Percentiles rank a stretch among this genome's conserved stretches.
Conservation (phyloP, 768 basidiomycete species). For the Brasilioporus rufonigricans region DNA sequence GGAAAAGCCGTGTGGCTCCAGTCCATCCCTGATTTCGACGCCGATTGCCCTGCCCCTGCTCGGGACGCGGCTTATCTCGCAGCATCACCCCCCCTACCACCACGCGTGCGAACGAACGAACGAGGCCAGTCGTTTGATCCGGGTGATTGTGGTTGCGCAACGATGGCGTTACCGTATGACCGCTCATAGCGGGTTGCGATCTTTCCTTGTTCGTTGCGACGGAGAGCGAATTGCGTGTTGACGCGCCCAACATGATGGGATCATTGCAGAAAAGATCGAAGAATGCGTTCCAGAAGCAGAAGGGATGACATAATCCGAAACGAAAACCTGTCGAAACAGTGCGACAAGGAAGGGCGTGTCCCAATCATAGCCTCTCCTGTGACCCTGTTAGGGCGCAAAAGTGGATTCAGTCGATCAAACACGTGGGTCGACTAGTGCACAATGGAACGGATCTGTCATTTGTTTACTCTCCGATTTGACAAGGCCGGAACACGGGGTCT, state of each 20-base stretch:
- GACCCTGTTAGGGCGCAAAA: not conserved
- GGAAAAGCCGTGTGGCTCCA: not conserved
- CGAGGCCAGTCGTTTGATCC: not conserved
- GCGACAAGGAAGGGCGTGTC: not conserved
- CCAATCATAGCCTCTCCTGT: too few relatives aligned
- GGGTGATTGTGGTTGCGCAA: too few relatives aligned
- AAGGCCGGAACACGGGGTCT: not conserved
- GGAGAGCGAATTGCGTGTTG: not conserved
- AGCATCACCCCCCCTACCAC: too few relatives aligned
- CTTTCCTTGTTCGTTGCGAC: too few relatives aligned
- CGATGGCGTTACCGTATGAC: too few relatives aligned
- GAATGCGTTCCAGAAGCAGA: too few relatives aligned
- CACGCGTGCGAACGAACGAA: not conserved
- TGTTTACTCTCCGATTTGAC: slow-evolving; percentile 5
- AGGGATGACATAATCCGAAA: too few relatives aligned
- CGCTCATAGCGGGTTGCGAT: too few relatives aligned
- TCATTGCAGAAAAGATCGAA: too few relatives aligned
- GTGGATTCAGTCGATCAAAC: slow-evolving; percentile 4
- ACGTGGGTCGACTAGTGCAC: not conserved
- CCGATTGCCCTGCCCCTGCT: not conserved
- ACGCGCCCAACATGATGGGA: too few relatives aligned
- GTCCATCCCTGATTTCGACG: not conserved
- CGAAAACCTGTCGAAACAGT: too few relatives aligned
- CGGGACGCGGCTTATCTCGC: not conserved
- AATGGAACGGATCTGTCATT: not conserved